Evolutionary conservation across 2,329 filamentous ascomycete species (phyloP).

Genomic region (Fusarium sp.): DNA sequence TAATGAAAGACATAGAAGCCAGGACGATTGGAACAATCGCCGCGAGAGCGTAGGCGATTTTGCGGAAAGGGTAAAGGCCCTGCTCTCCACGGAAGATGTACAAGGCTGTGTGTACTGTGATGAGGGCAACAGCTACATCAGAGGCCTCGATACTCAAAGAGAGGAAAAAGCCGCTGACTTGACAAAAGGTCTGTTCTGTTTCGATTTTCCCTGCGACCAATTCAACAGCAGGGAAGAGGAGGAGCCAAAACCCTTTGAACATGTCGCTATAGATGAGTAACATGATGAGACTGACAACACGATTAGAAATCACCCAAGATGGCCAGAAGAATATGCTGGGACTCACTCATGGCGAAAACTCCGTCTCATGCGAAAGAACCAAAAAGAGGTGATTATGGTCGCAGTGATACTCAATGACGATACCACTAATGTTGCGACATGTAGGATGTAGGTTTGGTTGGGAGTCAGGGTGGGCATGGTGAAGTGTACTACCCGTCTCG

Average conservation of each 20-base stretch:
- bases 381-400: slow-evolving; percentile 74
- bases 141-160: slow-evolving; percentile 77
- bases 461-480: slow-evolving; percentile 35
- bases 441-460: slow-evolving; percentile 42
- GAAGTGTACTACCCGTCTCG: slow-evolving; percentile 31
- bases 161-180: slow-evolving; percentile 78
- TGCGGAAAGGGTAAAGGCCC: slow-evolving; percentile 79
- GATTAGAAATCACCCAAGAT: slow-evolving; percentile 17
- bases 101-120: slow-evolving; percentile 80
- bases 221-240: slow-evolving; percentile 75
- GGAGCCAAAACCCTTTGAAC: slow-evolving; percentile 78
- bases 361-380: slow-evolving; percentile 81
- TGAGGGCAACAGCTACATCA: slow-evolving; percentile 80
- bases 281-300: slow-evolving; percentile 76
- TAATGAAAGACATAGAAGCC: slow-evolving; percentile 75
- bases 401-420: slow-evolving; percentile 70
- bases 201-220: slow-evolving; percentile 67
- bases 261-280: slow-evolving; percentile 81
- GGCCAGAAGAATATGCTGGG: background rate
- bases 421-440: slow-evolving; percentile 56
- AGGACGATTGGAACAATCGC: slow-evolving; percentile 72
- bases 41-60: slow-evolving; percentile 71
- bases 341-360: slow-evolving; percentile 76
- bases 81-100: slow-evolving; percentile 77
- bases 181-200: slow-evolving; percentile 72